Conservation (phyloP, 768 basidiomycete species). For the Boletus tomentosulus region DNA sequence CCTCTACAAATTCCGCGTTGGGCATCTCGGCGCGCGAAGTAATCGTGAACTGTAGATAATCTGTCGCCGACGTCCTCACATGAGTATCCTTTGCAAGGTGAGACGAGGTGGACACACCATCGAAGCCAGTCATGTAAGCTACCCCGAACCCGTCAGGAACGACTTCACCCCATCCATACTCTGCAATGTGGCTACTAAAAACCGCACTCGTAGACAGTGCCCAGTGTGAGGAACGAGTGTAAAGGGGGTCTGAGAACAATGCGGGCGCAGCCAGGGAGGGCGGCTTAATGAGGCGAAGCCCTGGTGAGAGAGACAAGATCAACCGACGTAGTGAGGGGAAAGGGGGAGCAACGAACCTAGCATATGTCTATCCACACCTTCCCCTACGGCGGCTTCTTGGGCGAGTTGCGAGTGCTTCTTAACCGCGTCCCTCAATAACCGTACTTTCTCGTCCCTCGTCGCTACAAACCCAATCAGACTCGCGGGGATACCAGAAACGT, state of each 20-base stretch:
- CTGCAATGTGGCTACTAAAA: slow-evolving; percentile 77
- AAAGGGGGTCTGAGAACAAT: slow-evolving; percentile 74
- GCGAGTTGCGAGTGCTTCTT: slow-evolving; percentile 67
- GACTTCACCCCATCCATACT: slow-evolving; percentile 95
- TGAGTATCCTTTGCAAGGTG: slow-evolving; percentile 2
- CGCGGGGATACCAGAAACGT: neutral
- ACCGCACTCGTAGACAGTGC: slow-evolving; percentile 86
- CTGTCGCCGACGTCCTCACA: slow-evolving; percentile 31
- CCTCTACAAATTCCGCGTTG: slow-evolving; percentile 66
- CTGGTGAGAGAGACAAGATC: slow-evolving; percentile 32
- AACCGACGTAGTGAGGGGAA: neutral
- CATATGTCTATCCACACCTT: slow-evolving; percentile 85
- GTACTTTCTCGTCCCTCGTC: slow-evolving; percentile 41
- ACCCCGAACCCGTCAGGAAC: slow-evolving; percentile 94
- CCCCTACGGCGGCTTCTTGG: slow-evolving; percentile 56
- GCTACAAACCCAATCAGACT: slow-evolving; percentile 3
- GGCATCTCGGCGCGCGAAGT: slow-evolving; percentile 86
- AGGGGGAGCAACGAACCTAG: slow-evolving; percentile 50
- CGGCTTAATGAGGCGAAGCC: slow-evolving; percentile 64
- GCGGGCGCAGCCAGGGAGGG: slow-evolving; percentile 62
- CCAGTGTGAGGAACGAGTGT: slow-evolving; percentile 73
- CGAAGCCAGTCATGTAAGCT: slow-evolving; percentile 89
- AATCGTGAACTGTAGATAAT: slow-evolving; percentile 80
- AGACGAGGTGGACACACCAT: slow-evolving; percentile 45
- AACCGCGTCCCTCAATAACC: slow-evolving; percentile 55